phyloP scores from a whole-genome alignment of 345 rosid species.

The Eutrema heterophyllum region DNA sequence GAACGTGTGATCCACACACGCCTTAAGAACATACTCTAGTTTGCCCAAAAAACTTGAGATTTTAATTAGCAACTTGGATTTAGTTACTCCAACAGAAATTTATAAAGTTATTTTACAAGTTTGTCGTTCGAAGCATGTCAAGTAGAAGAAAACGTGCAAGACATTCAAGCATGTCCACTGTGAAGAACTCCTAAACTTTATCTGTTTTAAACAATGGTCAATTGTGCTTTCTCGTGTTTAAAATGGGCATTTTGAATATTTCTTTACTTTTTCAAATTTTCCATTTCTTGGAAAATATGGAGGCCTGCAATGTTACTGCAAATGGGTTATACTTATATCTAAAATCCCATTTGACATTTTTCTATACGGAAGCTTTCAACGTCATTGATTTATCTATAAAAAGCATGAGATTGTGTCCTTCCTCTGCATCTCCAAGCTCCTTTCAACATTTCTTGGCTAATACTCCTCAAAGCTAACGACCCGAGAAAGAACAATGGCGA shows the following conservation, averaged over 20 bases:
- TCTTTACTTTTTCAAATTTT: background rate
- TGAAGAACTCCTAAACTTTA: background rate
- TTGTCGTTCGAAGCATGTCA: background rate
- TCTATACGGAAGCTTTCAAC: conserved; percentile 23
- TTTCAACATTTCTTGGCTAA: conserved; percentile 1
- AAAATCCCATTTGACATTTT: conserved; percentile 12
- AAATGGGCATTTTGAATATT: background rate
- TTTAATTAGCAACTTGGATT: background rate
- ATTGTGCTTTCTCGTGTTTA: background rate
- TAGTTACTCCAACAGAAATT: background rate
- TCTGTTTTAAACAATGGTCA: background rate
- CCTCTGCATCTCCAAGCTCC: background rate
- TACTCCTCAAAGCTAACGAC: background rate
- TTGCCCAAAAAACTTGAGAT: background rate
- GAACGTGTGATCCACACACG: conserved; percentile 23
- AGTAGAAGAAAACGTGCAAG: conserved; percentile 1
- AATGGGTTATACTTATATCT: background rate
- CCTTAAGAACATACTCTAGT: too few species aligned
- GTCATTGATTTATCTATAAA: conserved; percentile 27
- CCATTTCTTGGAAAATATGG: background rate
- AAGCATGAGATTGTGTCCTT: background rate
- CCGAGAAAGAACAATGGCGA: background rate
- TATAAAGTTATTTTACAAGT: background rate
- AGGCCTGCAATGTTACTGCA: background rate
- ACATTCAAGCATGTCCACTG: background rate